Conservation (phyloP, 352 stramenopile species). For the Halophytophthora batemanensis region DNA sequence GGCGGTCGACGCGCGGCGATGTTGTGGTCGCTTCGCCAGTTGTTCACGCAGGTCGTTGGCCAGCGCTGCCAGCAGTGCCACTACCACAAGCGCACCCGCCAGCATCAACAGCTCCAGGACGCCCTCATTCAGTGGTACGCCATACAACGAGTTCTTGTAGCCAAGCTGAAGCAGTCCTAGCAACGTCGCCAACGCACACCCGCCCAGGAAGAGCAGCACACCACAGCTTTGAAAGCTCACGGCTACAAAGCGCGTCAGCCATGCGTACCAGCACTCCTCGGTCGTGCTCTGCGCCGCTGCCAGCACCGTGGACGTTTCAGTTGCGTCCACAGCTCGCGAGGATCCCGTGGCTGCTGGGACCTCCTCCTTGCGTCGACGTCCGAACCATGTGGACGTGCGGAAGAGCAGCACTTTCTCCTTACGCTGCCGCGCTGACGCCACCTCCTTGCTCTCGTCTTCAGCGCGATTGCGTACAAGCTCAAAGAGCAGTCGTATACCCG, state of each 20-base stretch:
- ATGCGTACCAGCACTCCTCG: conserved; percentile 77
- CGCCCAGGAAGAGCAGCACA: conserved; percentile 39
- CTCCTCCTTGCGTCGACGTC: conserved; percentile 8
- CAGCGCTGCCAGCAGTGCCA: conserved; percentile 47
- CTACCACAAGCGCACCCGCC: conserved; percentile 24
- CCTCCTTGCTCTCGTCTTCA: conserved; percentile 57
- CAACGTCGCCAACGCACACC: conserved; percentile 44
- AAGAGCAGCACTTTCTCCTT: conserved; percentile 81
- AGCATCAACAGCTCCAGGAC: conserved; percentile 37
- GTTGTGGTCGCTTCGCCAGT: conserved; percentile 24
- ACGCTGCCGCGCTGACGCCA: conserved; percentile 49
- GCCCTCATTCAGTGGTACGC: conserved; percentile 47
- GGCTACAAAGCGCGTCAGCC: conserved; percentile 47
- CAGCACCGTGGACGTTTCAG: conserved; percentile 34
- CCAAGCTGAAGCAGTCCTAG: conserved; percentile 53
- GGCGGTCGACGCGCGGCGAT: conserved; percentile 11
- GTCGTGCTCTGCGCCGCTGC: conserved; percentile 51
- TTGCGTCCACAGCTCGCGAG: conserved; percentile 3
- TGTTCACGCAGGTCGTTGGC: conserved; percentile 47
- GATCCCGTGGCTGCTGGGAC: not conserved
- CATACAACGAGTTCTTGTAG: conserved; percentile 46
- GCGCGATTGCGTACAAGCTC: conserved; percentile 58
- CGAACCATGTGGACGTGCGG: conserved; percentile 18
- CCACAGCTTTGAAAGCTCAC: conserved; percentile 30
- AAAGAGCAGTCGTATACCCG: conserved; percentile 34